Percentiles rank a stretch among this genome's conserved stretches.
Conservation (phyloP, 129 eudicot genomes). For the Flaveria brownii region DNA sequence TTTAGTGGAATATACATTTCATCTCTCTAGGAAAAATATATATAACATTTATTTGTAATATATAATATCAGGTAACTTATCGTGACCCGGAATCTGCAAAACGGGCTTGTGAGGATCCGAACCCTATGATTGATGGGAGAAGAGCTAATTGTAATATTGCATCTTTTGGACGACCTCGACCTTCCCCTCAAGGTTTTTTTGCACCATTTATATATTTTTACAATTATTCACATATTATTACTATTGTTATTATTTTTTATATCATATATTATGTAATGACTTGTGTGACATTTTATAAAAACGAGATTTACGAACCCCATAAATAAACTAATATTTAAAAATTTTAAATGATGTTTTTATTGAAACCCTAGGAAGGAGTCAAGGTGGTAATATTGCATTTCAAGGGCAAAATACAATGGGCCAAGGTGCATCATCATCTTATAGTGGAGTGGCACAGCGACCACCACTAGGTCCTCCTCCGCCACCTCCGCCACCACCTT, state of each 20-base stretch:
- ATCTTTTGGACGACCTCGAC: conserved; percentile 78
- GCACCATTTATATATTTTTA: not conserved
- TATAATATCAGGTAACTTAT: conserved; percentile 59
- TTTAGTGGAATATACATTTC: no score
- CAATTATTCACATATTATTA: no score
- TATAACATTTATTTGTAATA: no score
- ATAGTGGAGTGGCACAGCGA: conserved; percentile 52
- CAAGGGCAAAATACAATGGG: conserved; percentile 44
- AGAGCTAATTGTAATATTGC: conserved; percentile 95
- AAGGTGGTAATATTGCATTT: conserved; percentile 47
- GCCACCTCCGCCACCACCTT: conserved; percentile 65
- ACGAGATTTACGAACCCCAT: conserved; percentile 14
- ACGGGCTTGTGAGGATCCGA: conserved; percentile 77
- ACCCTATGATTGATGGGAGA: conserved; percentile 88
- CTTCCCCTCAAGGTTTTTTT: conserved; percentile 66
- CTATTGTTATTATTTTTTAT: not conserved
- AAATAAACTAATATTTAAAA: not conserved
- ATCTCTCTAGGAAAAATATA: no score
- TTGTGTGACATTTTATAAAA: not conserved
- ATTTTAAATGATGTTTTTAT: not conserved
- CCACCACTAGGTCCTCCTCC: conserved; percentile 54
- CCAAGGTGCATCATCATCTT: conserved; percentile 60
- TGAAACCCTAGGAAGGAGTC: conserved; percentile 51
- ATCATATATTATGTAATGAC: not conserved
- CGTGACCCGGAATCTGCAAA: conserved; percentile 81